Evolutionary conservation across 257 asterid genomes (phyloP), one percentile per base, ranked within the genome.

Genomic region (Nemophila menziesii): DNA sequence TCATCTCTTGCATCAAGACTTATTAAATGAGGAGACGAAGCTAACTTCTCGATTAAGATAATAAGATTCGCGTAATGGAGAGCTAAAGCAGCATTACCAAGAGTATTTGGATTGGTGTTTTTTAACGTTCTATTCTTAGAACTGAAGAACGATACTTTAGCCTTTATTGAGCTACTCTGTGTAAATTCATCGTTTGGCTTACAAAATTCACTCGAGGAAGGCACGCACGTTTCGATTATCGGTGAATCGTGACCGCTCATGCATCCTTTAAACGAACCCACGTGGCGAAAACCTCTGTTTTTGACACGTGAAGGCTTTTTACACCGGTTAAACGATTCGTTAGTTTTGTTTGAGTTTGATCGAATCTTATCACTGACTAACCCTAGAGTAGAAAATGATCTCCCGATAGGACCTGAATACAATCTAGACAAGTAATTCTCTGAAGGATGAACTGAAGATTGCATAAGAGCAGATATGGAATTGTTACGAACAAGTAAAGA

Each of bases 1-100:
- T 87, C 92, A 8, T 79, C 92, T 48, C 93, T 78, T 1, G 82
- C 87, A 48, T 82, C 93, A 2, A 56, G 68, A 50, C 89, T 62
- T 49, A 77, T 66, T 60, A 67, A 50, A 44, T 71, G 76, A 41
- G 92, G 95, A 19, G 78, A 61, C 3, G 78, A 61, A 20, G 73
- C 73, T 15, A 87, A 64, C 72, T 74, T 87, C 63, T 87, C 93
- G 4, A 82, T 56, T 11, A 69, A 44, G 16, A 73, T 52, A 62
- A 87, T 65, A 52, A 77, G 51, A 56, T 77, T 73, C 12, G 95
- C 83, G 20, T 75, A 82, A 61, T 76, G 93, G 20, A 82, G 80
- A 46, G 79, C 60, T 55, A 82, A 58, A 48, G 86, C 92, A 39
- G 89, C 72, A 33, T 61, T 51, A 34, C 86, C 96, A 11, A 82